These are phyloP conservation scores for Aspergillus sp. DNA, from an alignment of 2,329 filamentous ascomycete species.

Conservation along the genomic window DNA sequence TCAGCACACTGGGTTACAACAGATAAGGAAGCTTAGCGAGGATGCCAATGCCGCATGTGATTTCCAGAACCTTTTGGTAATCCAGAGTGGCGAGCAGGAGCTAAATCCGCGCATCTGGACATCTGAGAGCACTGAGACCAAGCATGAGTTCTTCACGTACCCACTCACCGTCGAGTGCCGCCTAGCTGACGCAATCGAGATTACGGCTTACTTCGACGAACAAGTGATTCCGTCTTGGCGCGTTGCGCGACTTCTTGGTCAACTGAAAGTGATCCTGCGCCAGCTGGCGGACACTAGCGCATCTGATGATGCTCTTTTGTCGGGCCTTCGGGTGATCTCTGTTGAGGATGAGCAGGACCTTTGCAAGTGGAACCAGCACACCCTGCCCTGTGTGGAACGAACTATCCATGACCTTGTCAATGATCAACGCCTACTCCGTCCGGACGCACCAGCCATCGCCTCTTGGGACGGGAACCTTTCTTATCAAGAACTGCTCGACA, in stretches of 20 bases:
- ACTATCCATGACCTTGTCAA: slow-evolving; percentile 40
- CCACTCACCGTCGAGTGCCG: slow-evolving; percentile 69
- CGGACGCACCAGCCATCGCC: slow-evolving; percentile 36
- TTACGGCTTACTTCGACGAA: slow-evolving; percentile 69
- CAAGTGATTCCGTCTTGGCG: slow-evolving; percentile 57
- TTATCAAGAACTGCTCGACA: slow-evolving; percentile 35
- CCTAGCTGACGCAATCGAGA: slow-evolving; percentile 57
- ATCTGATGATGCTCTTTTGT: neutral
- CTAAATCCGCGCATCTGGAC: slow-evolving; percentile 32
- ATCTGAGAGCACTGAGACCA: slow-evolving; percentile 56
- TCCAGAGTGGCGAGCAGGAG: neutral
- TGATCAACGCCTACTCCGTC: slow-evolving; percentile 29
- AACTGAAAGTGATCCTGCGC: neutral
- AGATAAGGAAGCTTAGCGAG: neutral
- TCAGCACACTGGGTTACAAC: neutral
- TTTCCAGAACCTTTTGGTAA: neutral
- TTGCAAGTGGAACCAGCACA: slow-evolving; percentile 35
- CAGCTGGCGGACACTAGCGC: neutral
- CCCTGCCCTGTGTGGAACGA: slow-evolving; percentile 29
- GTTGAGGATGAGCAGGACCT: slow-evolving; percentile 36
- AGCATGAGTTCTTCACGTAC: slow-evolving; percentile 62
- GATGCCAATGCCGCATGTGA: neutral
- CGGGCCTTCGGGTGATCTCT: neutral
- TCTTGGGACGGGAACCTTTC: slow-evolving; percentile 42
- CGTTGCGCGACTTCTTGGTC: slow-evolving; percentile 59